Evolutionary conservation across 2,329 filamentous ascomycete species (phyloP).

Genomic region (Trichoderma aggressivum): DNA sequence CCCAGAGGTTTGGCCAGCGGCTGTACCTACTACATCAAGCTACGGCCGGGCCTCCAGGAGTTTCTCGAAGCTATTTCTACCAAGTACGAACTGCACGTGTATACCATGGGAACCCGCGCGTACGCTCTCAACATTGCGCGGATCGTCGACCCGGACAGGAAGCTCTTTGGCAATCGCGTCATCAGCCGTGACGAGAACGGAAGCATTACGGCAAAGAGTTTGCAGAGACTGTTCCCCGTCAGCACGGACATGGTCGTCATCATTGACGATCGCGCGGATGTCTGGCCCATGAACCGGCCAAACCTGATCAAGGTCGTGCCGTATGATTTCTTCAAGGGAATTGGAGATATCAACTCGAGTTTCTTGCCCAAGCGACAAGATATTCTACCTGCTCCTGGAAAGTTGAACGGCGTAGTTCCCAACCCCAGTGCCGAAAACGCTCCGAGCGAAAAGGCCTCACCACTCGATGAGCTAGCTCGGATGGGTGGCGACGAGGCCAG

Average conservation of each 20-base stretch:
- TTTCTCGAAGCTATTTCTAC: slow-evolving; percentile 76
- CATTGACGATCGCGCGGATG: slow-evolving; percentile 94
- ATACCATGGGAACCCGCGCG: slow-evolving; percentile 98
- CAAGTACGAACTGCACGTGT: slow-evolving; percentile 93
- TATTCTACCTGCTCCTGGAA: slow-evolving; percentile 37
- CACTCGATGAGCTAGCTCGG: slow-evolving; percentile 71
- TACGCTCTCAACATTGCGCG: slow-evolving; percentile 89
- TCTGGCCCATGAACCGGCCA: slow-evolving; percentile 85
- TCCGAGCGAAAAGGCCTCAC: slow-evolving; percentile 34
- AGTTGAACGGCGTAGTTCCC: slow-evolving; percentile 25
- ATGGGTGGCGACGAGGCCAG: slow-evolving; percentile 68
- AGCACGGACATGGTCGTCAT: slow-evolving; percentile 99
- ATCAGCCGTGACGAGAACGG: slow-evolving; percentile 97
- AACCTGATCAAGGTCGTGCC: slow-evolving; percentile 94
- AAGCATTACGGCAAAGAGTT: slow-evolving; percentile 83
- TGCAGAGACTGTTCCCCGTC: slow-evolving; percentile 89
- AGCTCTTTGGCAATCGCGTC: slow-evolving; percentile 89
- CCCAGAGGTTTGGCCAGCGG: slow-evolving; percentile 64
- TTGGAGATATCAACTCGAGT: slow-evolving; percentile 97
- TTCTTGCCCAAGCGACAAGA: slow-evolving; percentile 80
- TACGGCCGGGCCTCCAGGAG: slow-evolving; percentile 77
- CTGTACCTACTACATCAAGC: slow-evolving; percentile 98
- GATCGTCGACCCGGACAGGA: slow-evolving; percentile 86
- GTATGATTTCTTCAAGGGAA: slow-evolving; percentile 97
- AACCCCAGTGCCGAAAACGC: not conserved